Evolutionary conservation across 768 basidiomycete species (phyloP), one percentile per base, ranked within the genome.

Genomic region (Gloeostereum incarnatum): DNA sequence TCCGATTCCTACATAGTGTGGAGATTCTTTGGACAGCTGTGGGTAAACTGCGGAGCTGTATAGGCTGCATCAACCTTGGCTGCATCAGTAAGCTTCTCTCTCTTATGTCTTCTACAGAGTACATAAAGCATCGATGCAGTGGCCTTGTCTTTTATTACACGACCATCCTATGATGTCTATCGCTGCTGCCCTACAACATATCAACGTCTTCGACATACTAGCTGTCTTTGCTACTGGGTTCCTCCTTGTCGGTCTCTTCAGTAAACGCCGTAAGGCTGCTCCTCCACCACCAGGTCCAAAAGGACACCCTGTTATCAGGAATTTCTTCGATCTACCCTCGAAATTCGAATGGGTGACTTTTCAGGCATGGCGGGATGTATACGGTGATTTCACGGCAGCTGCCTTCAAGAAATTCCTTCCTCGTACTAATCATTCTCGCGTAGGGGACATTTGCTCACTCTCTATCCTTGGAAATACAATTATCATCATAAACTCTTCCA

Each of bases 391-490:
- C 14, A 27, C 26, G 8, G 14, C 8, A 27, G 8, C 9, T 8
- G 14, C 14, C 8, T 27, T 27, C 26, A 8, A 8, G 9, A 8
- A 8, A 8, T 27, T 27, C 14, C 26, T 27, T 27, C 9, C 14
- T 27, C 9, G 8, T 27, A 27, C 8, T n/a, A 8, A 8, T n/a
- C 14, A 8, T 27, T 8, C 26, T 27, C 14, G 14, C 14, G 26
- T n/a, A 59, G 58, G 58, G 5, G 51, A 57, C n/a, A 61, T 60
- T 14, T 36, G 50, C 1, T 61, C 63, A 25, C 36, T 34, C 0
- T 56, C 61, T 25, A 33, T 62, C 10, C 42, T 60, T 4, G 58
- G 32, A 8, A 59, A 60, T 29, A 59, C 62, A 40, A 51, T 60
- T 10, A 11, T 63, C 13, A 4, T 60, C 26, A 22, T 60, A 20